Base-by-base conservation (phyloP, 2,329 filamentous ascomycete species). In the Zasmidium angulare region DNA sequence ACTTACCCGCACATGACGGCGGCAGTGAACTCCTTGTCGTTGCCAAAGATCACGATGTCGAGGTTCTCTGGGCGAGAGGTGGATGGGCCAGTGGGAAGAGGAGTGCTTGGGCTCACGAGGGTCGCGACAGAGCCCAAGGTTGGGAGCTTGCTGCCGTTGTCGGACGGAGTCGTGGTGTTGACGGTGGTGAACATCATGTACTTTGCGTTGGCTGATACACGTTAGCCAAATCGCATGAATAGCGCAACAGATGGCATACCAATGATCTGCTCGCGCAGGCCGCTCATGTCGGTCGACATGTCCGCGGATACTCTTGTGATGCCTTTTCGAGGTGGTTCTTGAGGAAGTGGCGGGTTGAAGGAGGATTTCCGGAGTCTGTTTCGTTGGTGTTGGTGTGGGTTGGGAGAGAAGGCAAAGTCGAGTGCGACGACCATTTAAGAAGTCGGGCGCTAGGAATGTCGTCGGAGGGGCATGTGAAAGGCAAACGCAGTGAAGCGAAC, bases 31-130 rank as follows among this genome's bases (percentile, higher is more conserved):
- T 53, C 36, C 36, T 14, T 46, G 52, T 23, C 53, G 20, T 55
- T 36, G 49, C 63, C 64, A 55, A 65, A 69, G 26, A 69, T 55
- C 22, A 69, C 65, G 14, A 68, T 56, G 49, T 68, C 59, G 26
- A 67, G 46, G 14, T 19, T 19, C 48, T 54, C 53, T 20, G 21
- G 19, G 52, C 19, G 31, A 7, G 52, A n/a, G 17, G 49, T 43
- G 21, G 29, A 23, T 26, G 22, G 14, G 20, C 52, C 48, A 50
- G 29, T 50, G 19, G 40, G 26, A 2, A 60, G 51, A 7, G 57
- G 54, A n/a, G 54, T 46, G 53, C 46, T 53, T 12, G 62, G 55
- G 46, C 55, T 46, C 40, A 43, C 12, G 26, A 55, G 52, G 7
- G 47, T 52, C 6, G 50, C 20, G 46, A 17, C 36, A 9, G 56